Base-by-base conservation (phyloP, 495 filamentous ascomycete genomes). In the Corynascus novoguineensis region DNA sequence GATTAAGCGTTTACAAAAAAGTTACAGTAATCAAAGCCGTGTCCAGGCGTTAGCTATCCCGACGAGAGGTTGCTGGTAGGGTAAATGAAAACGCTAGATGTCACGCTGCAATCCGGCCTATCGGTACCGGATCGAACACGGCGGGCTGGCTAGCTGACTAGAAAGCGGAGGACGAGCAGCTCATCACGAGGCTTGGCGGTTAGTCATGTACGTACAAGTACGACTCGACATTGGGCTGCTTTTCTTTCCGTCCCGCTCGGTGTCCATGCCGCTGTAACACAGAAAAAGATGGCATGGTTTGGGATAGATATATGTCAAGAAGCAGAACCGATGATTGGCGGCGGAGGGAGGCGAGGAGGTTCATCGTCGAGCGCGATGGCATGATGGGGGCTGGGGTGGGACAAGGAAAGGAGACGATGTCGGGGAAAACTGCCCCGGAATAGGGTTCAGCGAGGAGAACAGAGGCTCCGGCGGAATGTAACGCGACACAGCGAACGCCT, bases 151-250 rank as follows among this genome's bases (percentile, higher is more conserved):
- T 6, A 1, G 2, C 12, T 6, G 27, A 21, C 28, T 12, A 47
- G 24, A 17, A 17, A 31, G n/a, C 2, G 47, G 22, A 51, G 49
- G 49, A 51, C 49, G 40, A 25, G 31, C 12, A 14, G 2, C 0
- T 25, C 49, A 51, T 51, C 49, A 51, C 49, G 49, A 51, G 49
- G 27, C 49, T 51, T 51, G 49, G 49, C 49, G 19, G 32, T 19
- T 28, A 15, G 29, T 24, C 1, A 37, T 4, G 8, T n/a, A 40
- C 15, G 37, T 40, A 40, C 37, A n/a, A 22, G 24, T 29, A 27
- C 25, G 44, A 47, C 42, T 14, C n/a, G 22, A 2, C 6, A 1
- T 7, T n/a, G 41, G n/a, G 47, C 8, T 21, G n/a, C 5, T 50
- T 17, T 29, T 28, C 29, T 21, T 35, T 21, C n/a, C 28, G 24